Percentiles rank a stretch among this genome's conserved stretches.
phyloP scores from a whole-genome alignment of 2,329 filamentous ascomycete genomes.

The Penicillium sp. region DNA sequence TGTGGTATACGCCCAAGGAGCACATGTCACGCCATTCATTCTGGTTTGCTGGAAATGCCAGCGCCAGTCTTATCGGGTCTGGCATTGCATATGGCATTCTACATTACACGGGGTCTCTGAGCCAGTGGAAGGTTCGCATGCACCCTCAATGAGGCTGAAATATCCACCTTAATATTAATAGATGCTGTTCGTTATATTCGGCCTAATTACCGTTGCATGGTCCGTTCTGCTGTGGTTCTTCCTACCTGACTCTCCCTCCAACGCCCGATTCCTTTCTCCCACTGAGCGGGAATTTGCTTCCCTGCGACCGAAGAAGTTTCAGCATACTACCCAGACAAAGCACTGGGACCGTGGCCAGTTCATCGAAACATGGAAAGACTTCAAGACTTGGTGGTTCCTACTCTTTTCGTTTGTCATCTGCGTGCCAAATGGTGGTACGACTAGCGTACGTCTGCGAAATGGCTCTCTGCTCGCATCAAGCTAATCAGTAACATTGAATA shows the following conservation, averaged over 20 bases:
- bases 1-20: slow-evolving; percentile 34
- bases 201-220: slow-evolving; percentile 20
- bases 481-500: not conserved
- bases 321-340: slow-evolving; percentile 11
- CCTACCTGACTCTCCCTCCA: slow-evolving; percentile 20
- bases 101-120: slow-evolving; percentile 6
- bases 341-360: slow-evolving; percentile 7
- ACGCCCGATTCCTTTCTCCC: slow-evolving; percentile 17
- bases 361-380: slow-evolving; percentile 5
- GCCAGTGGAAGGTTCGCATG: slow-evolving; percentile 15
- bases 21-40: slow-evolving; percentile 29
- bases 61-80: slow-evolving; percentile 29
- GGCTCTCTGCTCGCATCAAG: too few species aligned
- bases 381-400: slow-evolving; percentile 33
- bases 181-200: slow-evolving; percentile 23
- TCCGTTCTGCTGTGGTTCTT: slow-evolving; percentile 13
- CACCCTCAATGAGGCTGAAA: not conserved
- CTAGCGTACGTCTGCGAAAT: slow-evolving; percentile 20
- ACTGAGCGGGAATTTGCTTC: slow-evolving; percentile 19
- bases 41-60: slow-evolving; percentile 31
- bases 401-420: slow-evolving; percentile 26
- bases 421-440: slow-evolving; percentile 25
- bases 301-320: slow-evolving; percentile 11
- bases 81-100: slow-evolving; percentile 24
- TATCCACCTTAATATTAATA: not conserved